phyloP scores from a whole-genome alignment of 2,329 filamentous ascomycete species.

The Sclerotinia spermophila region DNA sequence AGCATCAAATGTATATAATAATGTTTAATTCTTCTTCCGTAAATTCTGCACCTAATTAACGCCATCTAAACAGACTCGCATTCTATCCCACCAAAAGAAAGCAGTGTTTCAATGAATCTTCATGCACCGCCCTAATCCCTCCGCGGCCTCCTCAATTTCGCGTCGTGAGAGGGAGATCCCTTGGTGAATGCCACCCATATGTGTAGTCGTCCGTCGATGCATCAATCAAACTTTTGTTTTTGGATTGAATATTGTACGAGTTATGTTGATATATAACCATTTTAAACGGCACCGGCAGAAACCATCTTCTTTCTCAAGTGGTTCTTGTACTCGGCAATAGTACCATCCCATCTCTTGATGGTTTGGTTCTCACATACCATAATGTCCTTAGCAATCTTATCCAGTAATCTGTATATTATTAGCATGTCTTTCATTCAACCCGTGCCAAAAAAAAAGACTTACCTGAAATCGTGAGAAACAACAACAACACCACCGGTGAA shows the following conservation, averaged over 20 bases:
- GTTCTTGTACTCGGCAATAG: constrained; percentile 95
- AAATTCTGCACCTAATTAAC: constrained; percentile 17
- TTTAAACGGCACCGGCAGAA: constrained; percentile 76
- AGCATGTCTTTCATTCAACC: constrained; percentile 29
- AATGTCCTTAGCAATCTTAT: constrained; percentile 99
- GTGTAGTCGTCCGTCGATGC: constrained; percentile 8
- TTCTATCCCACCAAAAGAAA: constrained; percentile 29
- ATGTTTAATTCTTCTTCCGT: background rate
- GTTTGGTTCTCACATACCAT: constrained; percentile 99
- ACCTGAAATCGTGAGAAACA: constrained; percentile 98
- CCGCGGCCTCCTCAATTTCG: constrained; percentile 15
- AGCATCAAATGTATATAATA: background rate
- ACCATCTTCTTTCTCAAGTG: constrained; percentile 99
- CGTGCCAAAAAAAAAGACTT: constrained; percentile 40
- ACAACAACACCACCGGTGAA: constrained; percentile 94
- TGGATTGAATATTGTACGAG: background rate
- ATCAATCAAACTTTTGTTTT: constrained; percentile 19
- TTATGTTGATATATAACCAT: constrained; percentile 4
- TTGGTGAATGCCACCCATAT: constrained; percentile 1
- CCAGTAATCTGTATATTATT: constrained; percentile 67
- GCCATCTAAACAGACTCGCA: constrained; percentile 31
- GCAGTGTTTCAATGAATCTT: constrained; percentile 10
- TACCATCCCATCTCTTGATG: constrained; percentile 82
- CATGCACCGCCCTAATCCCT: constrained; percentile 19
- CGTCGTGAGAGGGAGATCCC: background rate